A percentile compares a stretch with the other conserved stretches of the same genome.
Conservation (phyloP, 805 yeast species). For the Yamadazyma akitaensis region DNA sequence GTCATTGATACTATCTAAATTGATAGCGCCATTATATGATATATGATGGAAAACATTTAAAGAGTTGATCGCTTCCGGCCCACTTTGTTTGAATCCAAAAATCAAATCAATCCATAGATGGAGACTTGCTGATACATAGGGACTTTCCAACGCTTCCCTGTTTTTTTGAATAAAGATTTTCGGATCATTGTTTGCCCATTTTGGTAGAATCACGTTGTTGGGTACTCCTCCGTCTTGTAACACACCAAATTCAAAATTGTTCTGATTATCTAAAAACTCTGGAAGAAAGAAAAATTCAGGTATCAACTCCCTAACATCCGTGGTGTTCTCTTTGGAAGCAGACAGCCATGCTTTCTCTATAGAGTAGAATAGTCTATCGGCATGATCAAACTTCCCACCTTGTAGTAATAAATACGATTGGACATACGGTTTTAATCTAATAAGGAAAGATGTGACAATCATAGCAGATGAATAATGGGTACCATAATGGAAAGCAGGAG, state of each 20-base stretch:
- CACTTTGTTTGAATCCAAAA: slow-evolving; percentile 79
- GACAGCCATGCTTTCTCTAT: slow-evolving; percentile 78
- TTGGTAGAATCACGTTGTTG: slow-evolving; percentile 67
- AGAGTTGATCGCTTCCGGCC: slow-evolving; percentile 60
- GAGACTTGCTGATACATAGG: slow-evolving; percentile 70
- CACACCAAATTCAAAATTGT: slow-evolving; percentile 66
- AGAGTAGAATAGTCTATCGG: slow-evolving; percentile 76
- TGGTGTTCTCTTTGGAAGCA: slow-evolving; percentile 72
- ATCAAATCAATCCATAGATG: slow-evolving; percentile 84
- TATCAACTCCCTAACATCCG: slow-evolving; percentile 83
- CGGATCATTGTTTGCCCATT: slow-evolving; percentile 82
- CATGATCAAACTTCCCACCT: slow-evolving; percentile 87
- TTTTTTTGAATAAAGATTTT: slow-evolving; percentile 68
- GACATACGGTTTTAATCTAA: slow-evolving; percentile 76
- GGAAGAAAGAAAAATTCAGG: slow-evolving; percentile 87
- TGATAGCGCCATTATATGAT: slow-evolving; percentile 81
- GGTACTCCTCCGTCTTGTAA: slow-evolving; percentile 61
- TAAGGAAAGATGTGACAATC: slow-evolving; percentile 82
- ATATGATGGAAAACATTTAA: slow-evolving; percentile 79
- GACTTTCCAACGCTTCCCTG: slow-evolving; percentile 80
- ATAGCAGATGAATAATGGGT: slow-evolving; percentile 92
- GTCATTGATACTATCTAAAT: slow-evolving; percentile 70
- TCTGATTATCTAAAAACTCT: slow-evolving; percentile 67
- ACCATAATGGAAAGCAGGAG: slow-evolving; percentile 88
- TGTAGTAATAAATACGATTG: slow-evolving; percentile 75